phyloP scores from a whole-genome alignment of 306 rosid species.

The Vicia sativa region DNA sequence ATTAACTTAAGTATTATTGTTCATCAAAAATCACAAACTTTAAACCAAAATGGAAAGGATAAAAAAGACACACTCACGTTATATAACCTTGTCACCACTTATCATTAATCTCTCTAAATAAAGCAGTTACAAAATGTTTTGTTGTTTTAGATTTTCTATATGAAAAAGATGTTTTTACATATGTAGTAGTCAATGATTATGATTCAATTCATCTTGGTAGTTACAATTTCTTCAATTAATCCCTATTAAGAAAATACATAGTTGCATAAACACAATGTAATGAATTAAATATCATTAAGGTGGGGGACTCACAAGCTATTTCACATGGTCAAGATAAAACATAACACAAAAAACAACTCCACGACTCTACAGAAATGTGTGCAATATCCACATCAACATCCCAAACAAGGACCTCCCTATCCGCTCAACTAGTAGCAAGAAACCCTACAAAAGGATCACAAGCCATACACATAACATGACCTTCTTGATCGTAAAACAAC shows the following conservation, averaged over 20 bases:
- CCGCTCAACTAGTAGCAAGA: conserved; percentile 96
- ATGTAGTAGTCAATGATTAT: not conserved
- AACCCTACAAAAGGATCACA: conserved; percentile 86
- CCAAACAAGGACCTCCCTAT: conserved; percentile 91
- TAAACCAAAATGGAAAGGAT: not conserved
- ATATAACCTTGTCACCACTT: not conserved
- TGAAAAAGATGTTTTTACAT: conserved; percentile 1
- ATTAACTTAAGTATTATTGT: conserved; percentile 7
- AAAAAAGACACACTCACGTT: not conserved
- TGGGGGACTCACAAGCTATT: conserved; percentile 59
- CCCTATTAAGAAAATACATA: not conserved
- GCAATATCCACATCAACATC: conserved; percentile 88
- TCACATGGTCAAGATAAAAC: conserved; percentile 78
- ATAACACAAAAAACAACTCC: conserved; percentile 78
- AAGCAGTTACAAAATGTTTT: too few relatives aligned
- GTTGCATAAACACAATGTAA: not conserved
- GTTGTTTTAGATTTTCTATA: not conserved
- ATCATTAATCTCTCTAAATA: conserved; percentile 14
- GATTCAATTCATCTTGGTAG: not conserved
- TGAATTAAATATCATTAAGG: not conserved
- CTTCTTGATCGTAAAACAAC: conserved; percentile 75
- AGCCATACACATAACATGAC: conserved; percentile 89
- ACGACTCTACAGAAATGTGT: conserved; percentile 87
- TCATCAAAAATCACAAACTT: conserved; percentile 11
- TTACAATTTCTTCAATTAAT: not conserved